Base-by-base conservation (phyloP, 2,329 filamentous ascomycete species). In the Didymella keratinophila region DNA sequence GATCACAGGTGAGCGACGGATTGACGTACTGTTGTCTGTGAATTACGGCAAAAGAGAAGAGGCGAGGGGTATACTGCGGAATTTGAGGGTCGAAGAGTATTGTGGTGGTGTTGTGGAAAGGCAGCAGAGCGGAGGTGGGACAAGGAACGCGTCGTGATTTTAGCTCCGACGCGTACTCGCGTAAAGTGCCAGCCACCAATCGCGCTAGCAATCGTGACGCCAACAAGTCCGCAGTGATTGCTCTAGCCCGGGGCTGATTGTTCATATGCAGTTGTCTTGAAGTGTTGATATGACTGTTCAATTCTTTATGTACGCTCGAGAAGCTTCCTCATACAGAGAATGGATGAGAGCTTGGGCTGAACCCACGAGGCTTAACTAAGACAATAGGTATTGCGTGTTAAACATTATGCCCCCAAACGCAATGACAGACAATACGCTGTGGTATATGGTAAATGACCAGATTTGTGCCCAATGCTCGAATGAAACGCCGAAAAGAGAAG, bases 131-230 rank as follows among this genome's bases (percentile, higher is more conserved):
- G 16, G 41, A 52, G 23, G 43, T 28, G 56, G 49, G 44, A 58
- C 44, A 52, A 41, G 36, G 12, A 43, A 58, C 56, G 56, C 56
- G 56, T 58, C 56, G 48, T 23, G 23, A 41, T 42, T 42, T 56
- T 49, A 37, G 37, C 18, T 21, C 34, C 18, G 37, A 41, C 52
- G 44, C 39, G 43, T 55, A n/a, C 11, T 44, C 50, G 56, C 56
- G 56, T 58, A 58, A 58, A 58, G 56, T 58, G 56, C 44, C 37
- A 30, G 48, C 41, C 41, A 36, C 55, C 44, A 48, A 36, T 37
- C 49, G 20, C 37, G 37, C 37, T 39, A 41, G 18, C 37, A 41
- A 23, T 41, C 37, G 20, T 41, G 37, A 41, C 20, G 20, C 20
- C 37, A 23, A 4, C 37, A 41, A 5, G 37, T 11, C 18, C 4